phyloP scores from a whole-genome alignment of 2,329 filamentous ascomycete genomes.

The Curvularia spicifera region DNA sequence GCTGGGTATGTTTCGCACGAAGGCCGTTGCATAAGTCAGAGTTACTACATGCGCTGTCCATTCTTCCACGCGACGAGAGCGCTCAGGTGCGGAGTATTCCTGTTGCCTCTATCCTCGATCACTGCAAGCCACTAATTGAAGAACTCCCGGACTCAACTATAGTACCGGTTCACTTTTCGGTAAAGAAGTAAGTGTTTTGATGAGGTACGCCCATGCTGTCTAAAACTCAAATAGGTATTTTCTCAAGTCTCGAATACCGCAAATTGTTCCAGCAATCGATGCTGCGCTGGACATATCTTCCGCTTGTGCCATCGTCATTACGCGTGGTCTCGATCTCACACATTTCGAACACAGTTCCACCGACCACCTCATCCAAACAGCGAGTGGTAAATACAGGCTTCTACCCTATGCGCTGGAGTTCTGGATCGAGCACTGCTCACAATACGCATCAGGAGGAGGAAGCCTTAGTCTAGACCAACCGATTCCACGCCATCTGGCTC shows the following conservation, averaged over 20 bases:
- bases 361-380: constrained; percentile 2
- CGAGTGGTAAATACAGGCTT: constrained; percentile 18
- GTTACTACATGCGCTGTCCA: constrained; percentile 15
- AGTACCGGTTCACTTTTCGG: constrained; percentile 31
- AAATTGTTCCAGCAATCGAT: not conserved
- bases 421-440: constrained; percentile 25
- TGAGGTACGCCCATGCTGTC: not conserved
- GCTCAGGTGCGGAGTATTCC: constrained; percentile 12
- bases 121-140: constrained; percentile 36
- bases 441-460: constrained; percentile 10
- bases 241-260: not conserved
- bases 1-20: constrained; percentile 22
- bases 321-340: not conserved
- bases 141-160: constrained; percentile 21
- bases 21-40: constrained; percentile 20
- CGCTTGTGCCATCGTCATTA: not conserved
- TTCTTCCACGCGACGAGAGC: not conserved
- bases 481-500: not conserved
- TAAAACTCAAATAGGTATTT: not conserved
- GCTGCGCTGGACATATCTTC: not conserved
- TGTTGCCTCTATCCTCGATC: constrained; percentile 26
- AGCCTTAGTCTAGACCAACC: not conserved
- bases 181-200: constrained; percentile 20
- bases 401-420: constrained; percentile 26
- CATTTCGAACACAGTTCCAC: not conserved